Base-by-base conservation (phyloP, 2,329 filamentous ascomycete genomes). In the Penicillium sp. region DNA sequence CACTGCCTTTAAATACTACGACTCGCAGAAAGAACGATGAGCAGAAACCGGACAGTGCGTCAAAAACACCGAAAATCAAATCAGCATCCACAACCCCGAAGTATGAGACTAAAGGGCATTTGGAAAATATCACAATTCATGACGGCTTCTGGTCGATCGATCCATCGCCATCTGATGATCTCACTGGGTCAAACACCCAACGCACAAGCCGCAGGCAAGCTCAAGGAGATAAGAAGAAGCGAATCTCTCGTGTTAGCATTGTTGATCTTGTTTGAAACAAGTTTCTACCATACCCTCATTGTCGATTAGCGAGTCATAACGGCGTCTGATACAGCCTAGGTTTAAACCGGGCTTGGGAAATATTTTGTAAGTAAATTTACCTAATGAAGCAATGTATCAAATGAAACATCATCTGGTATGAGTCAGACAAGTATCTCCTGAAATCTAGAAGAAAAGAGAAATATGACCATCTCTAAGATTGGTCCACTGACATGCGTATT, bases 201-300 rank as follows among this genome's bases (percentile, higher is more conserved):
- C 18, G 11, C 13, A 49, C 34, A 43, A 29, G 48, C 9, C 21
- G 14, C 43, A 50, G 46, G 36, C 45, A 49, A 52, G 18, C 42
- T 49, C 56, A 42, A 43, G 53, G 32, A 27, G 21, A 32, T 27
- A 63, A 66, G 31, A 69, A 67, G 55, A 71, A 73, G 54, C 58
- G 67, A 11, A 55, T 72, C 22, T 46, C 66, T 22, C 70, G 71
- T 31, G 70, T 72, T 16, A 73, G 71, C 59, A 63, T 73, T 31
- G 14, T 74, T 44, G 71, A 73, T 54, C 55, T 73, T 58, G 66
- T 52, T 53, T 62, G 46, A 56, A 31, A 14, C 14, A 11, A 32
- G 43, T 18, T 18, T 18, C 18, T 18, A 2, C 21, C 21, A 61
- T 60, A 58, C 49, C 54, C 44, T 45, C 32, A 40, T 39, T n/a